Conservation (phyloP, 2,329 filamentous ascomycete genomes). For the Ascochyta fabae region DNA sequence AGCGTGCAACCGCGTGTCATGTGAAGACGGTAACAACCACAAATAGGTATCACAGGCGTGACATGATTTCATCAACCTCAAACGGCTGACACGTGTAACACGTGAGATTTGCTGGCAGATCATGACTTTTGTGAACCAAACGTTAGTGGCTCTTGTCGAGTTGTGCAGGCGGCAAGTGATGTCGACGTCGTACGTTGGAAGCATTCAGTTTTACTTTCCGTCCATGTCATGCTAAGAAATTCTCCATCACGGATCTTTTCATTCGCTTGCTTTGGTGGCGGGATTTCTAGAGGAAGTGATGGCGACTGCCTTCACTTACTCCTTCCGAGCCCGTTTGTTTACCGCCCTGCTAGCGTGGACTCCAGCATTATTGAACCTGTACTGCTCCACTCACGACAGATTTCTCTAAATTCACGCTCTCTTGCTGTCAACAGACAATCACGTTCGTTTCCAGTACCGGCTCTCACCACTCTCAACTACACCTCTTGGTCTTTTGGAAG, state of each 20-base stretch:
- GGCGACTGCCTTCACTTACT: conserved; percentile 4
- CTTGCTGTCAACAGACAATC: conserved; percentile 1
- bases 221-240: no score
- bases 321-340: conserved; percentile 1
- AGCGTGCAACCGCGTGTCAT: conserved; percentile 9
- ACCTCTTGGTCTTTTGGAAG: background rate
- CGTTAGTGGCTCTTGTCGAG: background rate
- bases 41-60: background rate
- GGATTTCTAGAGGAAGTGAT: no score
- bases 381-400: background rate
- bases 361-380: background rate
- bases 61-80: conserved; percentile 3
- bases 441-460: background rate
- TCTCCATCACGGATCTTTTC: background rate
- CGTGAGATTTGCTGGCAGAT: background rate
- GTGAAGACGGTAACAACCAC: background rate
- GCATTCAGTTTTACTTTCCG: background rate
- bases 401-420: background rate
- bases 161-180: conserved; percentile 1
- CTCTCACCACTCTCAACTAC: background rate
- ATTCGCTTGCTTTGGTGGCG: background rate
- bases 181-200: background rate
- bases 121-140: no score
- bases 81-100: background rate
- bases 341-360: background rate